Evolutionary conservation across 2,329 filamentous ascomycete species (phyloP).

Genomic region (Aspergillus versicolor): DNA sequence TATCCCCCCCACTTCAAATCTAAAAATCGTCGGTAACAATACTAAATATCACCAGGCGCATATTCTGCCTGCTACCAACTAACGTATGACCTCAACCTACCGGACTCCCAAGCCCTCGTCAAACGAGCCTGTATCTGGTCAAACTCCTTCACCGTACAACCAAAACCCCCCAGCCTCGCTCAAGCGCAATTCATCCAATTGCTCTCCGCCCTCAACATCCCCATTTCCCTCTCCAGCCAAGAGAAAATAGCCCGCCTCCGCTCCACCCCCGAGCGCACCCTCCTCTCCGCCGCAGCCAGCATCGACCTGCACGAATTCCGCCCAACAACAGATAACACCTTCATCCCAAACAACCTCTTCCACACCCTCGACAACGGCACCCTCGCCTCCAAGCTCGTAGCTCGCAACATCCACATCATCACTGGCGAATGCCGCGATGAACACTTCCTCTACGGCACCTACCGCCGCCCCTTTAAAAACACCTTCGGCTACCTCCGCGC

Average conservation of each 20-base stretch:
- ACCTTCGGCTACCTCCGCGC: conserved; percentile 42
- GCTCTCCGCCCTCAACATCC: conserved; percentile 45
- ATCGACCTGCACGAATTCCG: conserved; percentile 56
- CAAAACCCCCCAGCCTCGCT: conserved; percentile 47
- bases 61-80: conserved; percentile 59
- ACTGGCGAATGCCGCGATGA: conserved; percentile 58
- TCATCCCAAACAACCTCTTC: conserved; percentile 48
- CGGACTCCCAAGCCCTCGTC: conserved; percentile 48
- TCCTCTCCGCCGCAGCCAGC: conserved; percentile 44
- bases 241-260: conserved; percentile 52
- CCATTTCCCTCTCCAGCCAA: conserved; percentile 33
- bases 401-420: conserved; percentile 49
- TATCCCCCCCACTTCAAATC: background rate
- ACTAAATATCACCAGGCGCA: conserved; percentile 38
- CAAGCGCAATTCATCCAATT: conserved; percentile 56
- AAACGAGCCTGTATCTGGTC: conserved; percentile 55
- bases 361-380: conserved; percentile 48
- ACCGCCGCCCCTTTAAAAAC: conserved; percentile 47
- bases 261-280: conserved; percentile 32
- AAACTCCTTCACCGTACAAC: conserved; percentile 55
- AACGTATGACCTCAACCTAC: conserved; percentile 54
- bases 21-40: background rate
- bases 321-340: conserved; percentile 50
- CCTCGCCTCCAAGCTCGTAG: conserved; percentile 47
- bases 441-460: conserved; percentile 52